Conservation (phyloP, 2,329 filamentous ascomycete species). For the Phyllosticta ampelicida region DNA sequence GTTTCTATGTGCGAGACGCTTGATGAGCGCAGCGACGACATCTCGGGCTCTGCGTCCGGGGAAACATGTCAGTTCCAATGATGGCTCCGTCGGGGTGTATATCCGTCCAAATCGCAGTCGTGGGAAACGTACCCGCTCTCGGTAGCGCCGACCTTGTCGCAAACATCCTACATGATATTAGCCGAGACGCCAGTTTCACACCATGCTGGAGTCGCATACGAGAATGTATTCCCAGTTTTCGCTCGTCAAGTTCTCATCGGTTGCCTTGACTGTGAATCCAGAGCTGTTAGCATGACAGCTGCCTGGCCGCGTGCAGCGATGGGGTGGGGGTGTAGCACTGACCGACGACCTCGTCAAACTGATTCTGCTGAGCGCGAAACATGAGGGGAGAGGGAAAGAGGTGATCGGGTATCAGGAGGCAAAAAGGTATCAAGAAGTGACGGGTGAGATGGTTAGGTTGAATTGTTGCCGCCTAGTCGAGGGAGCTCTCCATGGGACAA, state of each 20-base stretch:
- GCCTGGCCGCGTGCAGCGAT: not conserved
- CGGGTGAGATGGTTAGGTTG: not conserved
- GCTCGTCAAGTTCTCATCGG: constrained; percentile 93
- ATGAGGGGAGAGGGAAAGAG: constrained; percentile 19
- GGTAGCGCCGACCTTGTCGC: constrained; percentile 45
- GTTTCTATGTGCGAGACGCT: constrained; percentile 82
- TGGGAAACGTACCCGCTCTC: constrained; percentile 31
- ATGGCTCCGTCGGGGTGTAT: constrained; percentile 1
- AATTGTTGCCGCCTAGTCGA: not conserved
- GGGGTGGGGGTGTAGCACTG: constrained; percentile 23
- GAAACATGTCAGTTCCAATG: not conserved
- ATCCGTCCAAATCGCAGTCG: not conserved
- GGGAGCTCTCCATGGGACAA: not conserved
- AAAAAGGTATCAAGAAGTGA: not conserved
- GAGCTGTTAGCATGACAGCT: constrained; percentile 13
- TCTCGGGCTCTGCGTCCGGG: constrained; percentile 53
- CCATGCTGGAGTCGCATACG: constrained; percentile 27
- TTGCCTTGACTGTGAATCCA: constrained; percentile 57
- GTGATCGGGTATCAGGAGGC: constrained; percentile 3
- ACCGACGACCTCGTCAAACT: constrained; percentile 61
- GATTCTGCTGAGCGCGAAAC: constrained; percentile 49
- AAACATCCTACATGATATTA: constrained; percentile 40
- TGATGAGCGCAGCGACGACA: constrained; percentile 81
- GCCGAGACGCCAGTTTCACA: constrained; percentile 9
- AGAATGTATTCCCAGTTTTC: constrained; percentile 64